Evolutionary conservation across 352 stramenopile species (phyloP).

Genomic region (Pythium biforme): DNA sequence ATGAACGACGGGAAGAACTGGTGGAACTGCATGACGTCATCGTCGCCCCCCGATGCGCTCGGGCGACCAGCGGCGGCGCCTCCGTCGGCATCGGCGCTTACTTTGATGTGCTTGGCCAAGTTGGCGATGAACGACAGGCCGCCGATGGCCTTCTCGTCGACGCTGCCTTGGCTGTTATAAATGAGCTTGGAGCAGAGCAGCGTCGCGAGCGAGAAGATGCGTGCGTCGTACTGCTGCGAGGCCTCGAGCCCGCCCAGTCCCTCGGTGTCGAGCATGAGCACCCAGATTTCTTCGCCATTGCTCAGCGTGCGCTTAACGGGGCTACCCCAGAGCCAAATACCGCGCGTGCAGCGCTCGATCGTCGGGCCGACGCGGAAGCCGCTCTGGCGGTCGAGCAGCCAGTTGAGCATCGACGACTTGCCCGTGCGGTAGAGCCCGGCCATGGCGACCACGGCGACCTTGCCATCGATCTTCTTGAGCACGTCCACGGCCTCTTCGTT

Average conservation of each 20-base stretch:
- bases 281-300: constrained; percentile 67
- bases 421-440: constrained; percentile 86
- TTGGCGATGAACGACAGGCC: constrained; percentile 87
- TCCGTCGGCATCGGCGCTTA: constrained; percentile 45
- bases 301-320: constrained; percentile 58
- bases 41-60: constrained; percentile 31
- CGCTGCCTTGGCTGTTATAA: constrained; percentile 85
- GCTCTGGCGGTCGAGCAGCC: constrained; percentile 64
- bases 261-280: constrained; percentile 88
- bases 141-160: constrained; percentile 85
- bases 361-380: constrained; percentile 82
- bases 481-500: constrained; percentile 74
- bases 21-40: constrained; percentile 74
- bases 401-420: constrained; percentile 89
- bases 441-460: constrained; percentile 80
- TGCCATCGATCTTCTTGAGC: constrained; percentile 67
- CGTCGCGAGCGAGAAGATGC: constrained; percentile 85
- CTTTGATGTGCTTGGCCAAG: constrained; percentile 83
- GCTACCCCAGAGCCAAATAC: constrained; percentile 85
- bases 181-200: constrained; percentile 87
- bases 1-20: constrained; percentile 88
- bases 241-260: constrained; percentile 83
- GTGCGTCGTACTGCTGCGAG: constrained; percentile 83
- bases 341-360: constrained; percentile 81
- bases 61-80: neutral